phyloP scores from a whole-genome alignment of 768 basidiomycete genomes.

The Termitomyces sp. region DNA sequence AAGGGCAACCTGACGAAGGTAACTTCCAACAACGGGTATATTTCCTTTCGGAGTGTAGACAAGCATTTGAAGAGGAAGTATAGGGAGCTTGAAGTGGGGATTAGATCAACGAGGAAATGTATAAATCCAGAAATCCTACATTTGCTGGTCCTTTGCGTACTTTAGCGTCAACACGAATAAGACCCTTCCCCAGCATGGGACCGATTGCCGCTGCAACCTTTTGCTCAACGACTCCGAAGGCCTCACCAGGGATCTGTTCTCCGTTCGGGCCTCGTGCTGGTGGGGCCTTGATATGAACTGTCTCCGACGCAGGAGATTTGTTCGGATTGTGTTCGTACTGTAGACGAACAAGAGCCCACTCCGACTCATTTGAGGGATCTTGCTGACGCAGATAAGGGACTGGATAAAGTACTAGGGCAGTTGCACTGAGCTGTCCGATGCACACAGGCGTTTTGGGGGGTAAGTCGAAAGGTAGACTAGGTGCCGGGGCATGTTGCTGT shows the following conservation, averaged over 20 bases:
- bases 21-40: conserved; percentile 74
- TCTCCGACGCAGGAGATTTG: conserved; percentile 55
- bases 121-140: conserved; percentile 30
- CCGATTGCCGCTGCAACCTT: conserved; percentile 76
- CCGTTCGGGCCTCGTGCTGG: conserved; percentile 44
- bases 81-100: conserved; percentile 55
- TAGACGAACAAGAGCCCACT: conserved; percentile 68
- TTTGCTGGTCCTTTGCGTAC: conserved; percentile 58
- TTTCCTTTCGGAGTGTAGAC: conserved; percentile 95
- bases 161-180: conserved; percentile 77
- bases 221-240: conserved; percentile 83
- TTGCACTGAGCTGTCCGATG: conserved; percentile 79
- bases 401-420: conserved; percentile 83
- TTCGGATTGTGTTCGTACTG: conserved; percentile 64
- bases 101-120: conserved; percentile 11
- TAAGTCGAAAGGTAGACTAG: conserved; percentile 48
- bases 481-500: conserved; percentile 18
- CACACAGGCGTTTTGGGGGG: conserved; percentile 83
- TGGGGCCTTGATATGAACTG: conserved; percentile 75
- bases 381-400: conserved; percentile 57
- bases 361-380: conserved; percentile 39
- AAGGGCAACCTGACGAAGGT: conserved; percentile 61
- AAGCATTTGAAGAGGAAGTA: conserved; percentile 78
- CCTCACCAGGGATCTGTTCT: conserved; percentile 53
- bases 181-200: conserved; percentile 79